Conservation (phyloP, 176 grass and related monocot species). For the Tillandsia leiboldiana region DNA sequence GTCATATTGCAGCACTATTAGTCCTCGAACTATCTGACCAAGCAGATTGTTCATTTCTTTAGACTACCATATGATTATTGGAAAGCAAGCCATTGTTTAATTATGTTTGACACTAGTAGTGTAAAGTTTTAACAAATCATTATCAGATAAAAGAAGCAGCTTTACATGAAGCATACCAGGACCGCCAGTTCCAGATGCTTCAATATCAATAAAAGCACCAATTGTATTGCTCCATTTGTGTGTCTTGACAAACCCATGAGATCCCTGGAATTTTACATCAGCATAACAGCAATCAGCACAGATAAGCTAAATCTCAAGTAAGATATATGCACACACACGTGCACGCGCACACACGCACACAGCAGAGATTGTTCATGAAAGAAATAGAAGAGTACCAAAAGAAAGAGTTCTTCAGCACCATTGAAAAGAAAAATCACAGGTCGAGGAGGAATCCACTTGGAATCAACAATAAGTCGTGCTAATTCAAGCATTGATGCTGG, state of each 20-base stretch:
- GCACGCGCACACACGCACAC: neutral
- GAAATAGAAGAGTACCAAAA: conserved; percentile 55
- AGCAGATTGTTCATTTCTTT: neutral
- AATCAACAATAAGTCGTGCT: conserved; percentile 80
- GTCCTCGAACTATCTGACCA: neutral
- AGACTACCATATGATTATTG: neutral
- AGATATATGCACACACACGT: no score
- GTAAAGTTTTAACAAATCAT: conserved; percentile 7
- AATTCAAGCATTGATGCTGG: conserved; percentile 99
- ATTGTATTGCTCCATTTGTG: conserved; percentile 80
- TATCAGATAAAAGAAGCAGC: conserved; percentile 10
- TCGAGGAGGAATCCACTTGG: conserved; percentile 76
- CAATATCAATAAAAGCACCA: conserved; percentile 90
- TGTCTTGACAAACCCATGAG: conserved; percentile 93
- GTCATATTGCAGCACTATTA: neutral
- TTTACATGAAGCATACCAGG: conserved; percentile 44
- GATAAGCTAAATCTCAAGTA: neutral
- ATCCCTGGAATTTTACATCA: conserved; percentile 45
- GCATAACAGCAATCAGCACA: conserved; percentile 3
- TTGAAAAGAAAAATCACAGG: conserved; percentile 98
- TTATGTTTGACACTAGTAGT: conserved; percentile 1
- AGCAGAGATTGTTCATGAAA: neutral
- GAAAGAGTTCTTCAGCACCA: conserved; percentile 97
- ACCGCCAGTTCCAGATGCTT: conserved; percentile 92
- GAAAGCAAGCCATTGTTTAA: neutral